Base-by-base conservation (phyloP, 306 rosid genomes). In the Vigna nakashimae region DNA sequence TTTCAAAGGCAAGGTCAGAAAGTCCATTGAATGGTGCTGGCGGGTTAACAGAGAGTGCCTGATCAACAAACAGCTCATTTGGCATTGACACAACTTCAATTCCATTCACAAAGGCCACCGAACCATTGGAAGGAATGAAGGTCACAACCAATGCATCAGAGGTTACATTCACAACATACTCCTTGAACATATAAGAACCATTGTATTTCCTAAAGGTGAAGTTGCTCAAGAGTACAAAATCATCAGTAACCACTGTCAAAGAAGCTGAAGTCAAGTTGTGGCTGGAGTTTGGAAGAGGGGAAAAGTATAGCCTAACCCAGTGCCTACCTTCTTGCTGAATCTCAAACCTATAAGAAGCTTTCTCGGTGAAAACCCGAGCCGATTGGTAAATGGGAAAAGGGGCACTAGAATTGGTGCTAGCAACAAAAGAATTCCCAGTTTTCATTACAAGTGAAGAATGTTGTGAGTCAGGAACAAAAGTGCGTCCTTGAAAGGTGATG, bases 1-100 rank as follows among this genome's bases (percentile, higher is more conserved):
- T 92, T 83, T 92, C 92, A n/a, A 89, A 73, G 9, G 92, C 92
- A 60, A 77, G 86, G 6, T 51, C 83, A 38, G 96, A 89, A 50
- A 92, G 76, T 10, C 96, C 94, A 18, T 17, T 77, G 62, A 90
- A 79, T 18, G 96, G 86, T 28, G 85, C 74, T 49, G 81, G 45
- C 3, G 97, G 96, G 80, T 89, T 73, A 50, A 89, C 74, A 46
- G 85, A 85, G 59, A 49, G n/a, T 36, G 96, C 98, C 79, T 92
- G 93, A 78, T 92, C 94, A 53, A 84, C 80, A 1, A 92, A 82
- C 65, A 92, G 80, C 53, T 81, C 84, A 82, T 86, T 80, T 4
- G 98, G 98, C 55, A 92, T 70, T 6, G 94, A 92, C 69, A 92
- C 90, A 49, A 92, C 96, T 82, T 92, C 98, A 68, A 92, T 92